Base-by-base conservation (phyloP, 73 alveolate genomes). In the Paramecium primaurelia region DNA sequence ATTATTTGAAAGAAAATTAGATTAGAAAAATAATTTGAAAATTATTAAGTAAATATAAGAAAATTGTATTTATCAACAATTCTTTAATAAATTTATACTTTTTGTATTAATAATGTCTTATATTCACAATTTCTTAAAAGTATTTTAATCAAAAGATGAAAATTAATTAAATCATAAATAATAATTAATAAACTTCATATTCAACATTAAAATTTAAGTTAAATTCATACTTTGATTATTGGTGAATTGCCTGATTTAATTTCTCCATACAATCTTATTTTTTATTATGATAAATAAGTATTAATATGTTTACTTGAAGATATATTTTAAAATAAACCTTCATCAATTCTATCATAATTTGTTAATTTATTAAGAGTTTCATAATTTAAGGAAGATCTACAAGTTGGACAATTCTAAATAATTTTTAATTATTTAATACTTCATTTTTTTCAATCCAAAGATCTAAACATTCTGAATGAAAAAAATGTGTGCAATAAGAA, bases 401-500 rank as follows among this genome's bases (percentile, higher is more conserved):
- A 64, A 11, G 84, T 64, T 1, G 84, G 84, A 64, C 84, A 64
- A 64, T 9, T 64, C 84, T 64, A 32, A 6, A 1, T 1, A 32
- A 64, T 14, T 25, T 3, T 3, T 64, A 12, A 32, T 5, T 4
- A 54, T 3, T 0, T 2, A 3, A 54, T 73, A 73, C 91, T 45
- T 80, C 58, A 20, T 80, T 80, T 20, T 71, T 89, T 9, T 89
- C 77, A 4, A 89, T 38, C 94, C 94, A 89, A 10, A 34, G 8
- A 18, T 71, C 68, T 42, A 89, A 71, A 54, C 94, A 89, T 2
- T 69, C 77, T 0, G 68, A 18, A 73, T 89, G 94, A 47, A 89
- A 89, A 45, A 89, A 42, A 36, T 89, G 94, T 16, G 58, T 60
- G 68, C 94, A 89, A 28, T 47, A 38, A 3, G 94, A 71, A 0